phyloP scores from a whole-genome alignment of 2,329 filamentous ascomycete genomes.

The Colletotrichum sp. region DNA sequence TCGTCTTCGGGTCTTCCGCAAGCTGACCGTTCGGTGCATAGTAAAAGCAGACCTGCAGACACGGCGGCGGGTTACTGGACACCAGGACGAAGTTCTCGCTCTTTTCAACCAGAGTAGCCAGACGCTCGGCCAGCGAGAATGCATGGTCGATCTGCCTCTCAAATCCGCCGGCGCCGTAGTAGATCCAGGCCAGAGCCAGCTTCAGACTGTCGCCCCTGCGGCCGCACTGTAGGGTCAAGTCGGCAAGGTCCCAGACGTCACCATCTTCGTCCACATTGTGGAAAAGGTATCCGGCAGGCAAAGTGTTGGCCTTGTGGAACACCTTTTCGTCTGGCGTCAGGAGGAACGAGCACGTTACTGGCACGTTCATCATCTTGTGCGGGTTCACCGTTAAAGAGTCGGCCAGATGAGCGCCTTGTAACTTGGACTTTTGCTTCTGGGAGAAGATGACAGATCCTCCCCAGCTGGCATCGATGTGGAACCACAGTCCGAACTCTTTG shows the following conservation, averaged over 20 bases:
- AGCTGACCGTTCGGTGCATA: conserved; percentile 67
- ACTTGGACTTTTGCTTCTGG: conserved; percentile 62
- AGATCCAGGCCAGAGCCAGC: conserved; percentile 86
- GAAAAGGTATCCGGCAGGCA: conserved; percentile 87
- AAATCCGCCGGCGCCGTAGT: conserved; percentile 82
- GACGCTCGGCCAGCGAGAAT: conserved; percentile 71
- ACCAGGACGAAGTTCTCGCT: conserved; percentile 72
- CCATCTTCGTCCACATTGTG: conserved; percentile 58
- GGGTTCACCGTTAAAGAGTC: conserved; percentile 89
- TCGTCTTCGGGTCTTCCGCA: conserved; percentile 42
- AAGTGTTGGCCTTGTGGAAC: conserved; percentile 84
- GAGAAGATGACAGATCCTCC: conserved; percentile 86
- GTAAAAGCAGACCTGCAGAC: conserved; percentile 95
- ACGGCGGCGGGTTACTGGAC: conserved; percentile 78
- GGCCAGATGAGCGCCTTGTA: conserved; percentile 75
- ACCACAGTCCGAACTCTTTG: conserved; percentile 76
- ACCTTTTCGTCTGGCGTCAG: conserved; percentile 76
- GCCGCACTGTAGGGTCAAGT: conserved; percentile 92
- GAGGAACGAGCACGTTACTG: conserved; percentile 89
- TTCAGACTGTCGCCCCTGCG: conserved; percentile 86
- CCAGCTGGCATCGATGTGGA: conserved; percentile 94
- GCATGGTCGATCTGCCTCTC: conserved; percentile 72
- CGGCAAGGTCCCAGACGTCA: conserved; percentile 87
- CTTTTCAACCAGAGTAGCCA: conserved; percentile 64
- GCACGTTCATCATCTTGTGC: conserved; percentile 96